Evolutionary conservation across 176 grass and related monocot genomes (phyloP).

Genomic region (Aegilops longissima): DNA sequence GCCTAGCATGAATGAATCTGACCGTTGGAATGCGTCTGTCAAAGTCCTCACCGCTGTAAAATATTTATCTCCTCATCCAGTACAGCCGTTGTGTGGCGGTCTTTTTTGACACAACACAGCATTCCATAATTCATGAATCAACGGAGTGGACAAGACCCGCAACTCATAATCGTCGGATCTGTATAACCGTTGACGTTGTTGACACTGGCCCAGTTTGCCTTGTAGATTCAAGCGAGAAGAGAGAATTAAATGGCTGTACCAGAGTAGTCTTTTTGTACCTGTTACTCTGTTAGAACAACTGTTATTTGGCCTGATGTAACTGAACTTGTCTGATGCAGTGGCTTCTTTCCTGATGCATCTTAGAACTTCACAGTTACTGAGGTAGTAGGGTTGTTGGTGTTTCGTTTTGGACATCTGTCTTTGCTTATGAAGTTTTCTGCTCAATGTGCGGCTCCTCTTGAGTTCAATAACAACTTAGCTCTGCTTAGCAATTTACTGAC

Average conservation of each 20-base stretch:
- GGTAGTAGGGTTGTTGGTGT: background rate
- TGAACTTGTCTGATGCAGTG: background rate
- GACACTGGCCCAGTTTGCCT: background rate
- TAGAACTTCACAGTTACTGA: background rate
- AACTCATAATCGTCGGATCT: background rate
- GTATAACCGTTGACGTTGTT: slow-evolving; percentile 9
- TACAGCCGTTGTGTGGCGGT: background rate
- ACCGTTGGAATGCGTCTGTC: background rate
- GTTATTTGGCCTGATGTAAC: slow-evolving; percentile 23
- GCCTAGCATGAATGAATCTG: background rate
- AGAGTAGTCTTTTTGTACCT: slow-evolving; percentile 23
- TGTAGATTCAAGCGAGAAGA: slow-evolving; percentile 4
- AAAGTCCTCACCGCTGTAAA: slow-evolving; percentile 17
- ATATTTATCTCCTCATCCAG: background rate
- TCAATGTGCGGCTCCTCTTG: no score
- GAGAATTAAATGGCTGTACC: background rate
- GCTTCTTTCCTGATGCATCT: slow-evolving; percentile 15
- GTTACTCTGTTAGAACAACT: background rate
- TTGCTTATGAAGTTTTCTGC: background rate
- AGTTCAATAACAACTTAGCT: no score
- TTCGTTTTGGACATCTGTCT: background rate
- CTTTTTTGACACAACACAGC: background rate
- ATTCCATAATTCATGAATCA: background rate
- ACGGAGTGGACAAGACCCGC: background rate
- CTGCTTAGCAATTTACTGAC: no score